Conservation (phyloP, 176 grass and related monocot genomes). For the Aegilops bicornis region DNA sequence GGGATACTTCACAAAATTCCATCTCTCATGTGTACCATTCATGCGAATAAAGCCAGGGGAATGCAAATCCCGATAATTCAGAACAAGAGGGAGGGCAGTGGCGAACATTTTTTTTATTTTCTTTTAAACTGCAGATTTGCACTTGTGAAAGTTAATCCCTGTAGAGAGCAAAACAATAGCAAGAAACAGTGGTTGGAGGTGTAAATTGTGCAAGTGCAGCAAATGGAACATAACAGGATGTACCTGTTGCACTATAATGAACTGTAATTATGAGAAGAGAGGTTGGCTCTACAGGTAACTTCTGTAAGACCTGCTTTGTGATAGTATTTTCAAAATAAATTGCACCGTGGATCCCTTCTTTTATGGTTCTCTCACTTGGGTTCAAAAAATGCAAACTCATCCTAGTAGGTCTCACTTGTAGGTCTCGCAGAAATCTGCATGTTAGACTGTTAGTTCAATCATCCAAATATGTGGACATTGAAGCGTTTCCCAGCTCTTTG, state of each 20-base stretch:
- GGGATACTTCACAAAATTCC: slow-evolving; percentile 16
- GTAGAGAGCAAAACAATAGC: neutral
- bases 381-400: neutral
- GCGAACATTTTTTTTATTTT: neutral
- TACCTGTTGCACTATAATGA: neutral
- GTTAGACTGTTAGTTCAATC: neutral
- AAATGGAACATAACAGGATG: neutral
- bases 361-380: neutral
- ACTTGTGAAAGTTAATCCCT: neutral
- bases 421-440: neutral
- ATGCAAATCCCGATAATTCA: slow-evolving; percentile 32
- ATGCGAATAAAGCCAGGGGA: slow-evolving; percentile 5
- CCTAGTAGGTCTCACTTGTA: neutral
- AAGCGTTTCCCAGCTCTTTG: neutral
- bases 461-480: neutral
- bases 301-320: neutral
- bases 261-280: neutral
- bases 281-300: neutral
- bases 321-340: slow-evolving; percentile 1
- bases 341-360: neutral
- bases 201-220: slow-evolving; percentile 7
- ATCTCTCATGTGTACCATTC: slow-evolving; percentile 11
- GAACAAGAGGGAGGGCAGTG: too few species aligned
- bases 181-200: slow-evolving; percentile 2
- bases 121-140: slow-evolving; percentile 5